Evolutionary conservation across 2,329 filamentous ascomycete species (phyloP), one percentile per base, ranked within the genome.

Genomic region (Tolypocladium album): DNA sequence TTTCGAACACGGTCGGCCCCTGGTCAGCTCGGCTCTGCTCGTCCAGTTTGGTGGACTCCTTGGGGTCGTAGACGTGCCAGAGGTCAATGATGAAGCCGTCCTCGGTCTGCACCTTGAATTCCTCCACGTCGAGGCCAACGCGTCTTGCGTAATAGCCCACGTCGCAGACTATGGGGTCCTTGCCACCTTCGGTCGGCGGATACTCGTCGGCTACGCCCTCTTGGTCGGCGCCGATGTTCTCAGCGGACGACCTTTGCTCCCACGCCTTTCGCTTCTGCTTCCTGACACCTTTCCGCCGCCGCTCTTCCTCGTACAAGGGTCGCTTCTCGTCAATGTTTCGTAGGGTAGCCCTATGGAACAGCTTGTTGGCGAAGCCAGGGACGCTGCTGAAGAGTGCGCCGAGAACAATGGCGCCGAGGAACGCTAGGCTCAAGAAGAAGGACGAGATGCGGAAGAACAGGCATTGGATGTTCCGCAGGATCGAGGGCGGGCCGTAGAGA

Each of bases 41-140:
- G 1, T 78, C 70, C 5, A 81, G 72, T 1, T 80, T 79, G 0
- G 76, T 78, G 68, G 91, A 88, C 61, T 93, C 88, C 56, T 81
- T 82, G 0, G 93, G 93, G 64, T 96, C 88, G 71, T 90, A 96
- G 34, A 97, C 80, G 71, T 97, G 93, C 87, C 90, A 96, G 1
- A 97, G 79, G 27, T 89, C 85, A 63, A 97, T 88, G 55, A 97
- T 84, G 70, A 96, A 97, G 0, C 92, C 92, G 68, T 97, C 93
- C 71, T 97, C 92, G 0, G 93, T 97, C 72, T 96, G 88, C 0
- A 97, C 92, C 57, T 89, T 80, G 67, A 91, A 90, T 12, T 83
- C 82, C 69, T 97, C 92, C 31, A 91, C 84, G 62, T 97, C 91
- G 1, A 97, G 80, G 0, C 93, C 93, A 17, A 96, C 91, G 15